Evolutionary conservation across 1,284 basidiomycete species (phyloP).

Genomic region (Austropuccinia psidii): DNA sequence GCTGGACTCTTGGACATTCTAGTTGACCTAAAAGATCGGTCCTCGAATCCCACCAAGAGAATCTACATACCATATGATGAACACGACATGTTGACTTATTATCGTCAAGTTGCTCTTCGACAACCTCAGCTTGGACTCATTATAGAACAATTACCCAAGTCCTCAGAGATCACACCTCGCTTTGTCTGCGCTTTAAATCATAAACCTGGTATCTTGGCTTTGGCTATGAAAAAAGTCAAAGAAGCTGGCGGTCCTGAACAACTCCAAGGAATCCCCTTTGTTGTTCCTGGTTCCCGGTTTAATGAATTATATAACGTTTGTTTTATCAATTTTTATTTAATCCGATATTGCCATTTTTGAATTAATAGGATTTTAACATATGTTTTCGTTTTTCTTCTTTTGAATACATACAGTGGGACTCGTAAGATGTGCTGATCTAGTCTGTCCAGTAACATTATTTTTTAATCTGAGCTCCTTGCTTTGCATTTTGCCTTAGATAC

Average conservation of each 20-base stretch:
- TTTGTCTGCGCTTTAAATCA: constrained; percentile 90
- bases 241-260: constrained; percentile 61
- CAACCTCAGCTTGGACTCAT: constrained; percentile 84
- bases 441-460: neutral
- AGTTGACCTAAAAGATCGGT: constrained; percentile 77
- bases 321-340: neutral
- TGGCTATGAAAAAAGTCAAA: constrained; percentile 84
- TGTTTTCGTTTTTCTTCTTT: neutral
- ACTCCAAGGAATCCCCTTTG: constrained; percentile 87
- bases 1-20: constrained; percentile 95
- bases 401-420: constrained; percentile 42
- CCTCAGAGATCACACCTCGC: constrained; percentile 51
- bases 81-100: constrained; percentile 88
- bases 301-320: constrained; percentile 40
- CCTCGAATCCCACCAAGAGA: constrained; percentile 53
- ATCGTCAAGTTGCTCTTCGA: constrained; percentile 57
- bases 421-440: neutral
- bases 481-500: constrained; percentile 56
- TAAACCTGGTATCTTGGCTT: constrained; percentile 83
- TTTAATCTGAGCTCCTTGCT: neutral
- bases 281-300: constrained; percentile 83
- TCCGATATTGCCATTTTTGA: neutral
- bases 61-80: constrained; percentile 92
- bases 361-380: neutral
- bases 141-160: constrained; percentile 71